Evolutionary conservation across 441 rosid species (phyloP), one percentile per base, ranked within the genome.

Genomic region (Metrosideros polymorpha): DNA sequence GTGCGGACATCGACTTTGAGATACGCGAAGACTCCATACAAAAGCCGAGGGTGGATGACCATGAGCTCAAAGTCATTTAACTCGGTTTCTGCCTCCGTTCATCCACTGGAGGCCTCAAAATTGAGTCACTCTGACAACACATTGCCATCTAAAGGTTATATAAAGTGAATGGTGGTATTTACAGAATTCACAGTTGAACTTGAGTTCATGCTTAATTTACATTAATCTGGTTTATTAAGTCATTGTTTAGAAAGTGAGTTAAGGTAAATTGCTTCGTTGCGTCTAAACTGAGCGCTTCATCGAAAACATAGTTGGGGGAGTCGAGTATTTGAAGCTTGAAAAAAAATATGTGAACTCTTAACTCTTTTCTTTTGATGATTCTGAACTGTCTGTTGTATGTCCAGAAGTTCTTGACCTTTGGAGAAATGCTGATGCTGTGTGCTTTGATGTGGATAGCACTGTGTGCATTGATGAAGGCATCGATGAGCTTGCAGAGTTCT

Each of bases 361-460:
- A 19, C 47, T 71, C 22, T 17, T 71, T 71, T 10, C 45, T 66
- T 22, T 83, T 32, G 84, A 51, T 51, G 84, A 53, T 83, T 82
- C 61, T 42, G 45, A 83, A 83, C 30, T 51, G 47, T 89, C 85
- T 84, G 29, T 85, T 86, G 66, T 50, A 85, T 85, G 84, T 30
- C 54, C 91, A 98, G 99, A 94, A 90, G 89, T 93, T 89, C 95
- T 95, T 85, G 93, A 93, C 88, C 91, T 94, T 53, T 98, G 99
- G 99, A 89, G 92, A 93, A 91, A 83, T 86, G 95, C 93, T 54
- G 92, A 94, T 90, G 98, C 96, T 2, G 99, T 98, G 84, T 98
- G 99, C 92, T 98, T 98, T 82, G 99, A 98, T 91, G 99, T 98
- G 87, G 99, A 98, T 92, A 96, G 99, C 92, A 98, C 99, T 12